Evolutionary conservation across 805 yeast species (phyloP), one percentile per base, ranked within the genome.

Genomic region (Wickerhamiella azyma): DNA sequence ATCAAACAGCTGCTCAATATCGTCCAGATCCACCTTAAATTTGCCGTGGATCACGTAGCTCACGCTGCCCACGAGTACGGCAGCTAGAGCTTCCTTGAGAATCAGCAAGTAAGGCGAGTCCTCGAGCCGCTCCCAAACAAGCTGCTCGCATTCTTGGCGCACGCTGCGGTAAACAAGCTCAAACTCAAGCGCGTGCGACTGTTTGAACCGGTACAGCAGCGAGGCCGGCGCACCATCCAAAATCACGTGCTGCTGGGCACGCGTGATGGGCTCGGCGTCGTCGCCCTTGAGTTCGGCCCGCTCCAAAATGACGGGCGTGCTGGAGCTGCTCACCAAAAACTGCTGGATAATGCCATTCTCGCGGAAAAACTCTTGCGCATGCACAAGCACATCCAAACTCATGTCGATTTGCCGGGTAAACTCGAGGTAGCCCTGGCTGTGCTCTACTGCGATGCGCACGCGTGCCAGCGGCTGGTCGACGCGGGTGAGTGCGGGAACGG

Each of bases 321-420:
- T 69, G 68, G 79, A 66, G 4, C 86, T 70, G 16, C 84, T 80
- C 39, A 84, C 69, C 11, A 80, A 74, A 57, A 81, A 85, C 53
- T 77, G 80, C 5, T 85, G 76, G 52, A 74, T 79, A 1, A 84
- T 62, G 26, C 67, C 63, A 14, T 71, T 59, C 2, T 72, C 59
- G 51, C 76, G 74, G 65, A 82, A 83, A 9, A 79, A 76, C 58
- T 85, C 94, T 55, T 82, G 89, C 2, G 83, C 94, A 2, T 85
- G 77, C 1, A 83, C 92, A 0, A 85, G 79, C 7, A 83, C 64
- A 5, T 74, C 67, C 33, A 84, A 64, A 1, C 74, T 61, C 5
- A 77, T 72, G 49, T 80, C 79, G 5, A 81, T 49, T 1, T 55
- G 53, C 26, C 55, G 52, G 41, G 58, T 16, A 42, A 58, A 52